A percentile compares a stretch with the other conserved stretches of the same genome.
Evolutionary conservation across 164 flowering plant species (phyloP).

Genomic region (Dillenia turbinata): DNA sequence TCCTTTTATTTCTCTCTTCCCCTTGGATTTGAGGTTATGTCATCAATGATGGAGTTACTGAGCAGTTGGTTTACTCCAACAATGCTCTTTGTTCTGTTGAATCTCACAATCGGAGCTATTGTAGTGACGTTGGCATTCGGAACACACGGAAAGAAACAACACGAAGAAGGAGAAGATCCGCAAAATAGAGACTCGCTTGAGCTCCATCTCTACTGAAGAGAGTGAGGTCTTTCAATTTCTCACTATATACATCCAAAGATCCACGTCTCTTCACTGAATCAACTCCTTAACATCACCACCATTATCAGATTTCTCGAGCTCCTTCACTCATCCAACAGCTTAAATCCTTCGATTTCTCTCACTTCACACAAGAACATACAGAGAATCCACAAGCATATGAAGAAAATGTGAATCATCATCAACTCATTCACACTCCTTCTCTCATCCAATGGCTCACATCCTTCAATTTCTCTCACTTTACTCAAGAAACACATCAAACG

Average conservation of each 20-base stretch:
- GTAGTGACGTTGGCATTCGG: conserved; percentile 30
- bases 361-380: no score
- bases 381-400: no score
- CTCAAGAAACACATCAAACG: neutral
- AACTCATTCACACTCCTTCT: conserved; percentile 5
- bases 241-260: conserved; percentile 18
- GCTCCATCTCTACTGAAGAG: conserved; percentile 37
- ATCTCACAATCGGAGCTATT: conserved; percentile 57
- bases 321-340: neutral
- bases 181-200: conserved; percentile 14
- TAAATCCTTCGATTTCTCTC: neutral
- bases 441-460: conserved; percentile 5
- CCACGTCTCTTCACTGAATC: neutral
- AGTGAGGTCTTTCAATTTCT: conserved; percentile 35
- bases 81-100: conserved; percentile 58
- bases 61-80: conserved; percentile 64
- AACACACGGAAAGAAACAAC: conserved; percentile 6
- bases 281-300: neutral
- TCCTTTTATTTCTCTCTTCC: no score
- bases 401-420: no score
- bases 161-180: neutral
- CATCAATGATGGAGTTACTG: conserved; percentile 2
- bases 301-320: neutral
- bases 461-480: conserved; percentile 1
- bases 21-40: no score